Percentiles rank a stretch among this genome's conserved stretches.
Evolutionary conservation across 768 basidiomycete species (phyloP).

Genomic region (Trametes villosa): DNA sequence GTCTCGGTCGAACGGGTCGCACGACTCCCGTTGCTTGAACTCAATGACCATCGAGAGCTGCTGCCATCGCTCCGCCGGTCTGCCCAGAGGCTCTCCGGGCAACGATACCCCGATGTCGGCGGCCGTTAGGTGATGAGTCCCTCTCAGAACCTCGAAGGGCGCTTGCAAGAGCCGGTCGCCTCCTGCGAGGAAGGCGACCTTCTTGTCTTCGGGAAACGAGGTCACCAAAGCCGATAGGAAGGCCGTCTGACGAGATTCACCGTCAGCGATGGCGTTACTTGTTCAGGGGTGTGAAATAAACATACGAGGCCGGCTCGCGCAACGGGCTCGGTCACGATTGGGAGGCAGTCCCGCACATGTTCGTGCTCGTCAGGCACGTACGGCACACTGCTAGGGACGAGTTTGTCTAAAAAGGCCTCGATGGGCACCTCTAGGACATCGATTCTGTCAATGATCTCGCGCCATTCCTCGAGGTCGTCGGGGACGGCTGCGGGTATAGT

Average conservation of each 20-base stretch:
- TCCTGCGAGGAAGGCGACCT: background rate
- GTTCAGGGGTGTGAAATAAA: too few relatives aligned
- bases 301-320: too few relatives aligned
- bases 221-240: background rate
- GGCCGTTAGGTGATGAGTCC: background rate
- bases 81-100: background rate
- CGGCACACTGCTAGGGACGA: background rate
- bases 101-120: slow-evolving; percentile 8
- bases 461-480: background rate
- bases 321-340: background rate
- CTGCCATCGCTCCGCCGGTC: background rate
- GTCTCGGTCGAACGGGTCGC: background rate
- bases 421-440: background rate
- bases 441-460: background rate
- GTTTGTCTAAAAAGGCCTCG: background rate
- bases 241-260: too few relatives aligned
- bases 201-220: background rate
- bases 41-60: slow-evolving; percentile 7
- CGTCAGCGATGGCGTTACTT: too few relatives aligned
- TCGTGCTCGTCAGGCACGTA: background rate
- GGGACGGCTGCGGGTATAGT: background rate
- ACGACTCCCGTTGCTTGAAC: background rate
- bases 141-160: background rate
- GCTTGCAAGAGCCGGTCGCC: background rate
- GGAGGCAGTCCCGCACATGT: background rate